A percentile compares a stretch with the other conserved stretches of the same genome.
Conservation (phyloP, 768 basidiomycete species). For the Polyporus arcularius region DNA sequence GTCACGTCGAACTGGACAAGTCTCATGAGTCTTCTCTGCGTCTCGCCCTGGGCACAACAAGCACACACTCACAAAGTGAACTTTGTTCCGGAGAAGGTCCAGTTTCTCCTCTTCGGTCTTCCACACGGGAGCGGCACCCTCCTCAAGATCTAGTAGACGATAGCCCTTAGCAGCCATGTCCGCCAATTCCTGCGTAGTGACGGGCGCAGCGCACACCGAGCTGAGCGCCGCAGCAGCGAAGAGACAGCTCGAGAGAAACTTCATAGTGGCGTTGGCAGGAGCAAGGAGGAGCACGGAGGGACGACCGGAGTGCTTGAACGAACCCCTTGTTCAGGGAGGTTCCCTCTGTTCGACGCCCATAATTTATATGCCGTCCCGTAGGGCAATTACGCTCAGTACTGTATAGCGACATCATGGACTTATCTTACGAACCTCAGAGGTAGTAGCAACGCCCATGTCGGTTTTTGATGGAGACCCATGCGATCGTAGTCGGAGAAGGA, state of each 20-base stretch:
- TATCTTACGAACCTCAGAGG: neutral
- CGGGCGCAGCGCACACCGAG: conserved; percentile 4
- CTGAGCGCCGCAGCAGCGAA: neutral
- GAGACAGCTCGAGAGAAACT: conserved; percentile 1
- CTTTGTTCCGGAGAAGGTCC: conserved; percentile 2
- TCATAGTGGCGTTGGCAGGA: neutral
- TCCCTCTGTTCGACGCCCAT: no score
- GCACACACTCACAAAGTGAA: conserved; percentile 7
- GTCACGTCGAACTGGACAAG: conserved; percentile 10
- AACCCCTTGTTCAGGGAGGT: no score
- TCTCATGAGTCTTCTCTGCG: neutral
- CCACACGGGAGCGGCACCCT: conserved; percentile 9
- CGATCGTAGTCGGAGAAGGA: neutral
- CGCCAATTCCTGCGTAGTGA: conserved; percentile 3
- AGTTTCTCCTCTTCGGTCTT: conserved; percentile 16
- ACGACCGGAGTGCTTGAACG: no score
- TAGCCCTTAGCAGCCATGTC: conserved; percentile 10
- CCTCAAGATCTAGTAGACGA: conserved; percentile 5
- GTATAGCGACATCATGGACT: neutral
- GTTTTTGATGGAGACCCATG: neutral
- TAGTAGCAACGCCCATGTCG: no score
- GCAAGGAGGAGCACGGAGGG: neutral
- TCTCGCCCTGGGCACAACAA: no score
- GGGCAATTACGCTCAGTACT: neutral
- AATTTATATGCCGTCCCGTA: neutral